A percentile compares a stretch with the other conserved stretches of the same genome.
phyloP scores from a whole-genome alignment of 257 asterid genomes.

The Jasminum sambac region DNA sequence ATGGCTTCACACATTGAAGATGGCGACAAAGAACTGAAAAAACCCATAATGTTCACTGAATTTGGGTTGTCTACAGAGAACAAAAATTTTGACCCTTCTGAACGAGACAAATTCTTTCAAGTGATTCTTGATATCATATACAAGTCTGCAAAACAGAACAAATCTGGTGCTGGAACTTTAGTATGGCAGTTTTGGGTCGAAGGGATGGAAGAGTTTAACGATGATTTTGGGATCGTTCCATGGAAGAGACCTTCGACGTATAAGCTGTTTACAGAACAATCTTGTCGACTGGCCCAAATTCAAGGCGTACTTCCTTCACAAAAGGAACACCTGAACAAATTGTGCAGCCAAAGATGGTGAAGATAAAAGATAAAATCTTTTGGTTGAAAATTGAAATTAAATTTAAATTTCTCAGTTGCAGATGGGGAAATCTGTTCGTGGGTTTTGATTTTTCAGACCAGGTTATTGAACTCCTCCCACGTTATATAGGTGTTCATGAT shows the following conservation, averaged over 20 bases:
- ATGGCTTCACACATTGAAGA: slow-evolving; percentile 97
- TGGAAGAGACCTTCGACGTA: slow-evolving; percentile 71
- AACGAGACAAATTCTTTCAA: slow-evolving; percentile 67
- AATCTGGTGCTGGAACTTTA: slow-evolving; percentile 80
- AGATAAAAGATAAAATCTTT: not conserved
- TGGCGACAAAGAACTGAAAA: slow-evolving; percentile 86
- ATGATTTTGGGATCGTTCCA: slow-evolving; percentile 90
- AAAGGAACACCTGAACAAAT: slow-evolving; percentile 51
- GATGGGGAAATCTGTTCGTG: not conserved
- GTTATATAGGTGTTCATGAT: not conserved
- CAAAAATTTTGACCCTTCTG: slow-evolving; percentile 61
- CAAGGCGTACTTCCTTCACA: slow-evolving; percentile 92
- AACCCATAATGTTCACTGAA: slow-evolving; percentile 84
- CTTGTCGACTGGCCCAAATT: slow-evolving; percentile 76
- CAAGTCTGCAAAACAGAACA: slow-evolving; percentile 68
- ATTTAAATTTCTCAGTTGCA: slow-evolving; percentile 12
- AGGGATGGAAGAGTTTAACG: slow-evolving; percentile 84
- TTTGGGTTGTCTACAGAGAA: slow-evolving; percentile 80
- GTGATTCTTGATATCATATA: slow-evolving; percentile 66
- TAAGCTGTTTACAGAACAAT: slow-evolving; percentile 71
- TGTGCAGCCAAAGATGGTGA: slow-evolving; percentile 46
- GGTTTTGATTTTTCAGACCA: slow-evolving; percentile 1
- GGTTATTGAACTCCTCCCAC: not conserved
- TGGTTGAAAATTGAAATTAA: too few species aligned
- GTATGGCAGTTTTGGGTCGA: slow-evolving; percentile 94